These are phyloP conservation scores for Dillenia turbinata DNA, from an alignment of 164 flowering plant genomes.

Conservation along the genomic window DNA sequence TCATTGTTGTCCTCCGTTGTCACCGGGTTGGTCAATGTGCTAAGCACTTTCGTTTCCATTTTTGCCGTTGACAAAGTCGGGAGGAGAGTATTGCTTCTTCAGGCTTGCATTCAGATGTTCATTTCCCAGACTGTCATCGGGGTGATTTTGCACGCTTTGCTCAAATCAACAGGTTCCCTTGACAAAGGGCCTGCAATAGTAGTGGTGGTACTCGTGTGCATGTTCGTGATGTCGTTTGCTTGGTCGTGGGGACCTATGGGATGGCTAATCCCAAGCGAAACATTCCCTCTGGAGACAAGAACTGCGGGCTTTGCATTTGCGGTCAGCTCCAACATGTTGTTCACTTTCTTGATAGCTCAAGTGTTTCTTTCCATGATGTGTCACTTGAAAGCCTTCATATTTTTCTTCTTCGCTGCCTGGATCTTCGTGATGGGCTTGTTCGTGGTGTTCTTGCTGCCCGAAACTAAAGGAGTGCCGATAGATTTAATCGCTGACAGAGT, in stretches of 20 bases:
- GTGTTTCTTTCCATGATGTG: conserved; percentile 82
- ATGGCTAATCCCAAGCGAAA: too few species aligned
- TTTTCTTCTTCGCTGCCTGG: conserved; percentile 73
- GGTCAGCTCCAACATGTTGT: too few species aligned
- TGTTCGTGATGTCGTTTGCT: conserved; percentile 44
- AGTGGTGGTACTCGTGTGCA: conserved; percentile 44
- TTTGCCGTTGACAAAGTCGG: conserved; percentile 40
- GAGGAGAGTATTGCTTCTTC: conserved; percentile 36
- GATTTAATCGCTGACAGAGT: conserved; percentile 44
- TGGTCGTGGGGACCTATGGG: too few species aligned
- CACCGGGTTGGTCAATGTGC: conserved; percentile 42
- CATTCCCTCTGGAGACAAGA: too few species aligned
- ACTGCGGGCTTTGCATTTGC: too few species aligned
- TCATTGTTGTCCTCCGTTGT: conserved; percentile 41
- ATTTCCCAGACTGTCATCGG: conserved; percentile 37
- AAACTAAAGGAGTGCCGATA: conserved; percentile 51
- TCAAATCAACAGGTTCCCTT: conserved; percentile 23
- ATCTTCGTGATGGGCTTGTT: conserved; percentile 45
- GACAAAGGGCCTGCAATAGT: conserved; percentile 11
- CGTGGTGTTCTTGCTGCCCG: conserved; percentile 41
- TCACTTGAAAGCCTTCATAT: conserved; percentile 46
- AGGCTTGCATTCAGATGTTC: conserved; percentile 50
- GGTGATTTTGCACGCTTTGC: conserved; percentile 17
- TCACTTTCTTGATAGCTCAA: too few species aligned
- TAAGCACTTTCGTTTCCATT: conserved; percentile 36